Percentiles rank a stretch among this genome's conserved stretches.
phyloP scores from a whole-genome alignment of 805 yeast genomes.

The Maudiozyma barnettii region DNA sequence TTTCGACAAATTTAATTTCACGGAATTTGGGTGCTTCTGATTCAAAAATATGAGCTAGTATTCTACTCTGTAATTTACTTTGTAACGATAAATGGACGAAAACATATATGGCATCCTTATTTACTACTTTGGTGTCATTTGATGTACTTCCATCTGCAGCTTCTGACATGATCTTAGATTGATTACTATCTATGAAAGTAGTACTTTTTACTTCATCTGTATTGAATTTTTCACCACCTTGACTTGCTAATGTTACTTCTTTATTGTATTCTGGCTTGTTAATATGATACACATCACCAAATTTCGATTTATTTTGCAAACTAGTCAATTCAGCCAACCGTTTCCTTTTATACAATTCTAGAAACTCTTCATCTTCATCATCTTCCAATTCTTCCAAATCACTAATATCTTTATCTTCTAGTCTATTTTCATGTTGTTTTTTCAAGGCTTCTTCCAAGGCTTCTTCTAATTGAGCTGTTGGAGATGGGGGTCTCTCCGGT shows the following conservation, averaged over 20 bases:
- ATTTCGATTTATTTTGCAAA: conserved; percentile 46
- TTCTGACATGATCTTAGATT: not conserved
- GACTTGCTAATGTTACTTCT: conserved; percentile 78
- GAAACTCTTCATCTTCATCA: conserved; percentile 87
- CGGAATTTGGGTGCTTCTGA: conserved; percentile 57
- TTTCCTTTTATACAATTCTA: conserved; percentile 65
- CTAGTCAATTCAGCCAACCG: conserved; percentile 66
- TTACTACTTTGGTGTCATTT: conserved; percentile 1
- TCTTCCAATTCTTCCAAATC: conserved; percentile 85
- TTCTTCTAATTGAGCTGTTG: conserved; percentile 77
- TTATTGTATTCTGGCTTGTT: conserved; percentile 79
- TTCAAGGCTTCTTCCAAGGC: conserved; percentile 76
- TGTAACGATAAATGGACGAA: conserved; percentile 68
- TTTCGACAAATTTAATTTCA: conserved; percentile 86
- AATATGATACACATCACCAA: conserved; percentile 69
- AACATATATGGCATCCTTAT: conserved; percentile 42
- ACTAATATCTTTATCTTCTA: conserved; percentile 66
- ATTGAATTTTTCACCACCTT: conserved; percentile 16
- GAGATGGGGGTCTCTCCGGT: conserved; percentile 85
- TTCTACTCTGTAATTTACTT: conserved; percentile 62
- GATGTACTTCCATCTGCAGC: conserved; percentile 1
- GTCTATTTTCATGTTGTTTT: conserved; percentile 71
- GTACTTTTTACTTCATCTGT: not conserved
- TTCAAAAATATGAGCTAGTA: conserved; percentile 50
- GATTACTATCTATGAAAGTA: conserved; percentile 1